Conservation (phyloP, 352 stramenopile genomes). For the Globisporangium nunn region DNA sequence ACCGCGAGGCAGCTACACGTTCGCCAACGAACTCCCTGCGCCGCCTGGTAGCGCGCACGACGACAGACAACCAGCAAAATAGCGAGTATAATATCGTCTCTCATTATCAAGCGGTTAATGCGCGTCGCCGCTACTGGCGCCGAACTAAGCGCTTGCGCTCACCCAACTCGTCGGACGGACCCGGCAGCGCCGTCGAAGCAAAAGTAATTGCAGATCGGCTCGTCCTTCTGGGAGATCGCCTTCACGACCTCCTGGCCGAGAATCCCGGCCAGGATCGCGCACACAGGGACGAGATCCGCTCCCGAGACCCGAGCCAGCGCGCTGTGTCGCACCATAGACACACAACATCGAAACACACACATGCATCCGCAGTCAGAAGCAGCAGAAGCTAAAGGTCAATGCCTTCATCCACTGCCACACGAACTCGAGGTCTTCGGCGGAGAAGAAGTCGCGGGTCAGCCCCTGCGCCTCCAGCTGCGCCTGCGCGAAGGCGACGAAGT, state of each 20-base stretch:
- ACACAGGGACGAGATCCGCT: constrained; percentile 86
- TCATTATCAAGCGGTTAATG: too few species aligned
- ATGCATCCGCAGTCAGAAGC: neutral
- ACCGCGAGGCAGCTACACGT: neutral
- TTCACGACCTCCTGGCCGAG: constrained; percentile 98
- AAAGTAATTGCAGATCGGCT: constrained; percentile 95
- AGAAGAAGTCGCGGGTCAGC: constrained; percentile 56
- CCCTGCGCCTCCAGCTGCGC: constrained; percentile 44
- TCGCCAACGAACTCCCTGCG: too few species aligned
- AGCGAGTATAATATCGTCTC: too few species aligned
- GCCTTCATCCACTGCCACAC: neutral
- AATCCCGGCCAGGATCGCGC: constrained; percentile 94
- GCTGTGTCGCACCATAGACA: constrained; percentile 7
- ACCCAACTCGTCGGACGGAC: constrained; percentile 54
- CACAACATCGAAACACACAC: neutral
- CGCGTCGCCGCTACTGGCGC: too few species aligned
- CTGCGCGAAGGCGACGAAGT: constrained; percentile 57
- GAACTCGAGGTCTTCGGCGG: constrained; percentile 40
- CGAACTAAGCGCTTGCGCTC: neutral
- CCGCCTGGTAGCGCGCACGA: too few species aligned
- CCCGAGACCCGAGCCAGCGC: constrained; percentile 32
- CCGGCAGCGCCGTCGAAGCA: constrained; percentile 84
- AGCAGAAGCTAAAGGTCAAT: neutral
- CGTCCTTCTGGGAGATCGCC: constrained; percentile 94
- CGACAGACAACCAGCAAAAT: too few species aligned